Percentiles rank a stretch among this genome's conserved stretches.
These are phyloP conservation scores for Myxozyma udenii DNA, from an alignment of 805 yeast genomes.

Conservation along the genomic window DNA sequence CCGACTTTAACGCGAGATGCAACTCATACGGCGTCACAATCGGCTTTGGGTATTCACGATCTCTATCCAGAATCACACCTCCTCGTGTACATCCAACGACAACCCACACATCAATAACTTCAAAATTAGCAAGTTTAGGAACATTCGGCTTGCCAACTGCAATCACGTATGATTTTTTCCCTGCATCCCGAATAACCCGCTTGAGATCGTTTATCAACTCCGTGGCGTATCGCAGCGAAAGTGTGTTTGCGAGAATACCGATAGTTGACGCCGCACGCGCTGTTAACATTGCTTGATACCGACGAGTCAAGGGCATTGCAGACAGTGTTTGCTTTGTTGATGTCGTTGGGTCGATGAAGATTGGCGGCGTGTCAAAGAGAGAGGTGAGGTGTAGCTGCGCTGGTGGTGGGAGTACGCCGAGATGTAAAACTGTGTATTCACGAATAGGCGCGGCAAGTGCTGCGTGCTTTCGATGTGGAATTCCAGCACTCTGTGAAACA, in stretches of 20 bases:
- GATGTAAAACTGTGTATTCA: slow-evolving; percentile 62
- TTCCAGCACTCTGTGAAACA: slow-evolving; percentile 6
- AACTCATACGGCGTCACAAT: slow-evolving; percentile 92
- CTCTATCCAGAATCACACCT: slow-evolving; percentile 79
- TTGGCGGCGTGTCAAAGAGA: slow-evolving; percentile 44
- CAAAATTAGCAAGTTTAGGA: slow-evolving; percentile 94
- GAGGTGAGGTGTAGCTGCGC: slow-evolving; percentile 73
- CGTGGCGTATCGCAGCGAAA: slow-evolving; percentile 74
- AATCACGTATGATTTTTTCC: slow-evolving; percentile 87
- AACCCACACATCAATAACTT: slow-evolving; percentile 91
- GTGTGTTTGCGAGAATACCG: slow-evolving; percentile 85
- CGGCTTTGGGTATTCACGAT: slow-evolving; percentile 81
- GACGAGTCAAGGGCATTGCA: slow-evolving; percentile 60
- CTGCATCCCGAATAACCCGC: slow-evolving; percentile 63
- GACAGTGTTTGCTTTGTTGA: not conserved
- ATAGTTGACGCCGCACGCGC: slow-evolving; percentile 90
- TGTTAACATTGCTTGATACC: slow-evolving; percentile 81
- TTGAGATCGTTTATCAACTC: slow-evolving; percentile 61
- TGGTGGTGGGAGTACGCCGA: slow-evolving; percentile 74
- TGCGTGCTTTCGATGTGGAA: slow-evolving; percentile 32
- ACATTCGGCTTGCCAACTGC: slow-evolving; percentile 98
- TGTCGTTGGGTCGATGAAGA: slow-evolving; percentile 20
- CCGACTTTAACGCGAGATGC: slow-evolving; percentile 70
- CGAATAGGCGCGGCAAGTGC: slow-evolving; percentile 34
- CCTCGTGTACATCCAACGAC: slow-evolving; percentile 91